Base-by-base conservation (phyloP, 148 eudicot genomes). In the Hydrangea macrophylla region DNA sequence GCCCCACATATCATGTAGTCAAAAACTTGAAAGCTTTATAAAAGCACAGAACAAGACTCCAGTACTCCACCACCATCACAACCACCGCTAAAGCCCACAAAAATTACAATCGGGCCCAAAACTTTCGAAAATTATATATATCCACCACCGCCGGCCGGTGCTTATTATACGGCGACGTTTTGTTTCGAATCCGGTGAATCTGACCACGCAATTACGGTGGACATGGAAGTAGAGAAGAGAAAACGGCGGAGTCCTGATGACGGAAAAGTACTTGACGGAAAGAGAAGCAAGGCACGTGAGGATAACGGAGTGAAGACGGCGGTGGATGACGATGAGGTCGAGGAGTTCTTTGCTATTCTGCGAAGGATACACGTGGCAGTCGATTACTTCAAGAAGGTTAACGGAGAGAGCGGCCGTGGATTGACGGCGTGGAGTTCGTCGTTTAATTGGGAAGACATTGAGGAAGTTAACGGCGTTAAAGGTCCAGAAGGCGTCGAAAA, bases 321-420 rank as follows among this genome's bases (percentile, higher is more conserved):
- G 55, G 55, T 27, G 27, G 53, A 6, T 0, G 82, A 66, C 18
- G 81, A 65, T 9, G 81, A 77, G 65, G 80, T 78, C 62, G 81
- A 78, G 26, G 81, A 78, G 65, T 78, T 78, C 65, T 78, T 64
- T 20, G 81, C 81, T 0, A 78, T 74, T 30, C 62, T 78, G 20
- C 55, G 70, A 50, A 50, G 81, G 36, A 69, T 74, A 65, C 73
- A 53, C 32, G 70, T 63, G 37, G 81, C 81, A 18, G 74, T 78
- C 12, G 60, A 64, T 45, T 73, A 73, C n/a, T 70, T 78, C 31
- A 20, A 55, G 72, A 54, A 67, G 26, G 70, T 71, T 1, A 9
- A 26, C 28, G 69, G 63, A 5, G 62, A 35, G 11, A 39, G 55
- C 5, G 55, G 64, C 42, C 22, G 70, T 28, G 72, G 9, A n/a